Evolutionary conservation across 2,329 filamentous ascomycete species (phyloP).

Genomic region (Didymella exigua): DNA sequence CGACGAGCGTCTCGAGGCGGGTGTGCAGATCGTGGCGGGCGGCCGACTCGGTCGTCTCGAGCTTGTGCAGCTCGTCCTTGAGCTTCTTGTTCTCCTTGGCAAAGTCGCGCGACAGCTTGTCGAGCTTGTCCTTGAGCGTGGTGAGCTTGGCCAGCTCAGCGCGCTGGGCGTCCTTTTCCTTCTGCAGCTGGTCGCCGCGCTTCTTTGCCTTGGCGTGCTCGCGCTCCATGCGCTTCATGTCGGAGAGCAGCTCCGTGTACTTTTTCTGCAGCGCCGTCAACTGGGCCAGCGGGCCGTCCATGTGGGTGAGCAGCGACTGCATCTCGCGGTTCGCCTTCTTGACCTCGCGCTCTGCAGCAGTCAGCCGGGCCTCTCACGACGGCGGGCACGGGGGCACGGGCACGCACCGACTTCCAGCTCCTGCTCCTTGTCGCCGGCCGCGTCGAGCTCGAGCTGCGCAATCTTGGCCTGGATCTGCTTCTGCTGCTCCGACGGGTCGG

Average conservation of each 20-base stretch:
- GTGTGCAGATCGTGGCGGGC: constrained; percentile 84
- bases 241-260: constrained; percentile 86
- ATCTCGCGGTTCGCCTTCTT: constrained; percentile 93
- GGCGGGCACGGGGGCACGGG: no score
- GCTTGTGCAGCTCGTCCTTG: constrained; percentile 87
- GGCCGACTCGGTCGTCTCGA: constrained; percentile 83
- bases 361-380: no score
- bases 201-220: constrained; percentile 97
- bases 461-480: constrained; percentile 93
- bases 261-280: constrained; percentile 89
- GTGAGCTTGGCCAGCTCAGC: constrained; percentile 89
- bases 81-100: constrained; percentile 98
- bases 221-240: constrained; percentile 94
- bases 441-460: constrained; percentile 91
- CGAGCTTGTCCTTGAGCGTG: constrained; percentile 91
- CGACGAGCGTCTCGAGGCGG: constrained; percentile 78
- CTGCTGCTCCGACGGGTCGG: constrained; percentile 86
- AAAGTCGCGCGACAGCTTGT: constrained; percentile 92
- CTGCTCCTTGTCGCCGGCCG: constrained; percentile 91
- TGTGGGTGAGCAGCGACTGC: constrained; percentile 79
- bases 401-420: constrained; percentile 86
- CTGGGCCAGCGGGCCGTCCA: constrained; percentile 90
- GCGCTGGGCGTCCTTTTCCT: constrained; percentile 90
- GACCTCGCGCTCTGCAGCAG: constrained; percentile 78
- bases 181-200: constrained; percentile 89